Percentiles rank a stretch among this genome's conserved stretches.
phyloP scores from a whole-genome alignment of 352 stramenopile species.

The Phytophthora sojae region DNA sequence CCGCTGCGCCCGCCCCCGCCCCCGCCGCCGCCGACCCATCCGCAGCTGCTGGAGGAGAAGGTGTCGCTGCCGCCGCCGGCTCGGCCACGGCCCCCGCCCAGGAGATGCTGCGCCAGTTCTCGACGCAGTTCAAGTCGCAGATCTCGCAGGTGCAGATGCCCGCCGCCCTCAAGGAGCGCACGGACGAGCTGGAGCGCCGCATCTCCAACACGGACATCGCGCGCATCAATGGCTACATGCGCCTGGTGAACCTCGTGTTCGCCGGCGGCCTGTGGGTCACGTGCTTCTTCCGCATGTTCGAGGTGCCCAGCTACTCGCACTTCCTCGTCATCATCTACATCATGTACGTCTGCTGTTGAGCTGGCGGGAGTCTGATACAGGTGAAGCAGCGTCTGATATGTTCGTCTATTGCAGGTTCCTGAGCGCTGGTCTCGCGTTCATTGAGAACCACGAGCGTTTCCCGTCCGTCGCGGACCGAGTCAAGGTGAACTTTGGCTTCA shows the following conservation, averaged over 20 bases:
- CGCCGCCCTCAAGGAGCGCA: constrained; percentile 70
- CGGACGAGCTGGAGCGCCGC: constrained; percentile 73
- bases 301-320: constrained; percentile 78
- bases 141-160: constrained; percentile 67
- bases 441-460: constrained; percentile 89
- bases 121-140: constrained; percentile 44
- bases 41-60: constrained; percentile 6
- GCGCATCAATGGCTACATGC: constrained; percentile 90
- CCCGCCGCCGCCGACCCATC: constrained; percentile 3
- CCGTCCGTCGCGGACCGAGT: constrained; percentile 78
- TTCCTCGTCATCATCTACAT: constrained; percentile 89
- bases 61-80: not conserved
- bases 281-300: constrained; percentile 84
- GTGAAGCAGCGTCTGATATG: not conserved
- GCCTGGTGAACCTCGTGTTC: constrained; percentile 76
- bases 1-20: not conserved
- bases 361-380: constrained; percentile 1
- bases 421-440: constrained; percentile 70
- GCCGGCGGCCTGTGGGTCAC: constrained; percentile 70
- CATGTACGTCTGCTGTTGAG: constrained; percentile 51
- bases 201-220: constrained; percentile 83
- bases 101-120: constrained; percentile 41
- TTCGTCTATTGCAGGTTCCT: constrained; percentile 48
- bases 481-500: constrained; percentile 91
- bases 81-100: not conserved